Percentiles rank a stretch among this genome's conserved stretches.
Conservation (phyloP, 345 rosid species). For the Combretum micranthum region DNA sequence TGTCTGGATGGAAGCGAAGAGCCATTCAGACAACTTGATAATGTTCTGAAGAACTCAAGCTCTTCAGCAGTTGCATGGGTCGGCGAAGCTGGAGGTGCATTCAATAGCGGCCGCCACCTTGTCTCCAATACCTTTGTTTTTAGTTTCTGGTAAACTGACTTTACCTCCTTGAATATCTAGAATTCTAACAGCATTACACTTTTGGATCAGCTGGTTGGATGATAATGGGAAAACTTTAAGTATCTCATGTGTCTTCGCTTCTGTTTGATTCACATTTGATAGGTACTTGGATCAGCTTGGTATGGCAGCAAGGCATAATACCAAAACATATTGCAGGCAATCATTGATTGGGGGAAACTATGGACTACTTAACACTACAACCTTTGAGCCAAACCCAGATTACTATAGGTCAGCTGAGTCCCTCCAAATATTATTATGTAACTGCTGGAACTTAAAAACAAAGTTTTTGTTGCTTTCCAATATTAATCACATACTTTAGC, state of each 20-base stretch:
- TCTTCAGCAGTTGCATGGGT: conserved; percentile 55
- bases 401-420: conserved; percentile 27
- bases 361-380: conserved; percentile 38
- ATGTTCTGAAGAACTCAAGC: conserved; percentile 27
- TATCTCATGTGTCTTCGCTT: background rate
- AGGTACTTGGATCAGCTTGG: conserved; percentile 64
- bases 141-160: conserved; percentile 43
- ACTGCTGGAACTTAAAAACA: no score
- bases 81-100: conserved; percentile 64
- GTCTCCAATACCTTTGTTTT: conserved; percentile 46
- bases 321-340: conserved; percentile 53
- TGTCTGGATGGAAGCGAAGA: conserved; percentile 24
- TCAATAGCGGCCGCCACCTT: conserved; percentile 44
- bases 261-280: background rate
- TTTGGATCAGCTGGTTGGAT: no score
- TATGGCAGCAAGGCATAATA: conserved; percentile 38
- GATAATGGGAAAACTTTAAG: no score
- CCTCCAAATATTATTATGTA: no score
- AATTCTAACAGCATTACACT: no score
- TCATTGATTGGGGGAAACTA: conserved; percentile 52
- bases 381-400: conserved; percentile 45
- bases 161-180: background rate
- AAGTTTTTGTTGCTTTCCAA: no score
- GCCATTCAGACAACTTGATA: conserved; percentile 23
- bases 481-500: no score